phyloP scores from a whole-genome alignment of 2,329 filamentous ascomycete genomes.

The Colletotrichum lini region DNA sequence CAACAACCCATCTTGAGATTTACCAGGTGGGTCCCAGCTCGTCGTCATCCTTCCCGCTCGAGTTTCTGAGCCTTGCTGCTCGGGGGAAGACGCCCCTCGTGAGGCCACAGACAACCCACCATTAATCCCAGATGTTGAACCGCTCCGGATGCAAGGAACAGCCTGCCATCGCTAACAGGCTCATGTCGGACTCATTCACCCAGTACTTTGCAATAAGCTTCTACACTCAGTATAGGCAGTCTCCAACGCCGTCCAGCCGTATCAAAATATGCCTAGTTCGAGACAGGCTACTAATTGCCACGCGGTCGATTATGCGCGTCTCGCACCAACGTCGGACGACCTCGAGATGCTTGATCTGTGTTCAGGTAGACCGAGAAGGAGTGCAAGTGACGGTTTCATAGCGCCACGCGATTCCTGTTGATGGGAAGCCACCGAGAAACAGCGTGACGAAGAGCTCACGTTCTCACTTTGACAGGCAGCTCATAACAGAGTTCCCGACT shows the following conservation, averaged over 20 bases:
- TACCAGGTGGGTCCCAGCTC: not conserved
- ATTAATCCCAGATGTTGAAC: slow-evolving; percentile 8
- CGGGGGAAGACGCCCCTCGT: not conserved
- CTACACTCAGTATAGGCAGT: not conserved
- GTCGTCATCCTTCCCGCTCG: not conserved
- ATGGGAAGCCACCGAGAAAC: not conserved
- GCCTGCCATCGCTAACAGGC: slow-evolving; percentile 19
- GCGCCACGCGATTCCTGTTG: not conserved
- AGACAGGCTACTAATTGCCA: not conserved
- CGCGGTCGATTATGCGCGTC: not conserved
- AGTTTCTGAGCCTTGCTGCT: not conserved
- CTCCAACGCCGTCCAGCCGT: not conserved
- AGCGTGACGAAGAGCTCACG: not conserved
- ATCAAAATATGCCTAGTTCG: not conserved
- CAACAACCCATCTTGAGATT: not conserved
- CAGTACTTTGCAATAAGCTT: slow-evolving; percentile 7
- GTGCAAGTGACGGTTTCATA: not conserved
- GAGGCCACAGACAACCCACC: not conserved
- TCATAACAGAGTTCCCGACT: not conserved
- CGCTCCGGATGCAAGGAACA: slow-evolving; percentile 1
- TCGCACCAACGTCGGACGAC: not conserved
- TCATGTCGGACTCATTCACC: not conserved
- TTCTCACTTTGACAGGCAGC: not conserved
- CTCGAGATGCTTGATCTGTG: not conserved
- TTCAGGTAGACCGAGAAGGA: not conserved